These are phyloP conservation scores for Pythium diclinum DNA, from an alignment of 352 stramenopile species.

Conservation along the genomic window DNA sequence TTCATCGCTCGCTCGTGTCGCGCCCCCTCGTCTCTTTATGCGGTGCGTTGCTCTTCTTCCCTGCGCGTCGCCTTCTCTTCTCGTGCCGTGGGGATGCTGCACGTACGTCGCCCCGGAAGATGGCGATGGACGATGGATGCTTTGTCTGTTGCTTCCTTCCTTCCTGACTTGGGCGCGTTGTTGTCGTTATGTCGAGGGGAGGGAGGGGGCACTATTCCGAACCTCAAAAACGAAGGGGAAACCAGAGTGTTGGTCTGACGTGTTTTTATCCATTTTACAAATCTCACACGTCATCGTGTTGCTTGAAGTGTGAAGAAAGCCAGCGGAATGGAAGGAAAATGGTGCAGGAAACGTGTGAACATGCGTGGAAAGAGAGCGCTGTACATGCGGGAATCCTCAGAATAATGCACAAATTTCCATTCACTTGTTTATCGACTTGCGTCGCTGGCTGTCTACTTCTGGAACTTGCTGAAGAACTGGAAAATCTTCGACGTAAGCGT, in stretches of 20 bases:
- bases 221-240: background rate
- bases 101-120: background rate
- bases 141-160: background rate
- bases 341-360: background rate
- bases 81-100: background rate
- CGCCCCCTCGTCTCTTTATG: background rate
- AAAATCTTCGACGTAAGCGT: slow-evolving; percentile 45
- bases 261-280: background rate
- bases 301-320: background rate
- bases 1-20: slow-evolving; percentile 1
- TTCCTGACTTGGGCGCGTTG: background rate
- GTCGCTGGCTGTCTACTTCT: slow-evolving; percentile 30
- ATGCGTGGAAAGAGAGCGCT: background rate
- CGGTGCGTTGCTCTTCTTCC: background rate
- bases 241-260: background rate
- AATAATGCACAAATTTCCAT: slow-evolving; percentile 2
- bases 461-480: slow-evolving; percentile 47
- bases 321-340: slow-evolving; percentile 1
- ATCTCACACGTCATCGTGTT: background rate
- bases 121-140: background rate
- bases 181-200: slow-evolving; percentile 1
- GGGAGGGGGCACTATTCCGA: background rate
- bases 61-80: background rate
- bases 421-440: slow-evolving; percentile 9
- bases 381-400: background rate